Evolutionary conservation across 225 moss, liverwort and hornwort species (phyloP), one percentile per base, ranked within the genome.

Genomic region (Pseudisothecium myosuroides): DNA sequence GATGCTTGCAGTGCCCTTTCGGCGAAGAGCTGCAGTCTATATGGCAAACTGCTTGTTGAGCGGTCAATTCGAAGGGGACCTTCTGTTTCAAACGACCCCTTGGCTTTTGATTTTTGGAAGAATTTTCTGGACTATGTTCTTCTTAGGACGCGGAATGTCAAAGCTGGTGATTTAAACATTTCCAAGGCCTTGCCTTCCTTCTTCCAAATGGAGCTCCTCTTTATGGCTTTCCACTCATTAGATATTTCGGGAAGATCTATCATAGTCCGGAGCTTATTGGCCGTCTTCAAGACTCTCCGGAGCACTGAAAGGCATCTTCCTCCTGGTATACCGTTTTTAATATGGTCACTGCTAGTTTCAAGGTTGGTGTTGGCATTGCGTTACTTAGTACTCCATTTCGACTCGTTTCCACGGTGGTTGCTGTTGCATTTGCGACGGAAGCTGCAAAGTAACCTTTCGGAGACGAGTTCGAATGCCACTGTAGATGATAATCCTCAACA

Each of bases 131-230:
- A 97, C 87, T 95, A 93, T 80, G 89, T 97, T 89, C 90, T 96
- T 81, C 91, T 85, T 76, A 95, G 94, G 92, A 93, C 96, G 62
- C 95, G 93, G 91, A 95, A 92, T 92, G 82, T 90, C 88, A 97
- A 95, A 90, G 86, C 93, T 93, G 94, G 96, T 54, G 97, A 99
- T 74, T 91, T 92, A 83, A 95, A 86, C 68, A 87, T 97, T 86
- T 94, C 93, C 31, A 99, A 96, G 89, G 93, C 93, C 86, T 88
- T 97, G 90, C 99, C 99, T 84, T 94, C 96, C 83, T 93, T 97
- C 82, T 95, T 96, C 88, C 99, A 99, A 92, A 97, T 99, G 97
- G 99, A 99, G 92, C 97, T 99, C 66, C 94, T 99, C 62, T 99
- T 99, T 85, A 97, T 96, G 96, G 97, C 96, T 74, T 99, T 99